Percentiles rank a stretch among this genome's conserved stretches.
Conservation (phyloP, 208 protist genomes). For the Sergeia podlipaevii region DNA sequence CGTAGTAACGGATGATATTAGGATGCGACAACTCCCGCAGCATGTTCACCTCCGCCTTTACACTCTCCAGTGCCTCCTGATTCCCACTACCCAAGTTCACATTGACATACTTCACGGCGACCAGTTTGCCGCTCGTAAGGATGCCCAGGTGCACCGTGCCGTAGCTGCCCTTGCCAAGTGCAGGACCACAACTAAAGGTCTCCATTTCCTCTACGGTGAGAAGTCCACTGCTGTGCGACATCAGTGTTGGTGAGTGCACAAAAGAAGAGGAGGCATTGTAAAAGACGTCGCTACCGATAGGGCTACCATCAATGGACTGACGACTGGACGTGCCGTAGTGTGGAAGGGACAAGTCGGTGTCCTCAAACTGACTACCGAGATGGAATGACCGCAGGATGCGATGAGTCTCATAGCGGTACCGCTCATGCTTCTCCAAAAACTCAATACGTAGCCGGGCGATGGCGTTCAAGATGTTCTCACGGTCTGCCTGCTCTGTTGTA, state of each 20-base stretch:
- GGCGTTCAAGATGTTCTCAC: constrained; percentile 67
- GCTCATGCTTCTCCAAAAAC: constrained; percentile 66
- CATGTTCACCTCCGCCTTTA: constrained; percentile 67
- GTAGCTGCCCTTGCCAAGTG: constrained; percentile 65
- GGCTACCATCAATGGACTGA: too few species aligned
- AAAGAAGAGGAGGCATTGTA: constrained; percentile 2
- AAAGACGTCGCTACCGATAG: background rate
- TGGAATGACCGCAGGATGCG: constrained; percentile 38
- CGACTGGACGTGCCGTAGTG: constrained; percentile 1
- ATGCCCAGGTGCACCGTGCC: constrained; percentile 65
- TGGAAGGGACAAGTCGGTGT: background rate
- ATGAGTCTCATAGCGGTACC: constrained; percentile 57
- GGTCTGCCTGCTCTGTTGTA: constrained; percentile 28
- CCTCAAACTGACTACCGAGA: constrained; percentile 12
- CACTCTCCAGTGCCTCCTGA: constrained; percentile 40
- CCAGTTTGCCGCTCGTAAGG: constrained; percentile 43
- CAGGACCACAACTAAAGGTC: constrained; percentile 71
- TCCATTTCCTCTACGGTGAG: constrained; percentile 74
- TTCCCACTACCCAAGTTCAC: constrained; percentile 46
- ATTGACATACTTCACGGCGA: constrained; percentile 70
- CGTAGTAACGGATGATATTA: constrained; percentile 85
- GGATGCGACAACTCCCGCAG: constrained; percentile 78
- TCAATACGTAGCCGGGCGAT: constrained; percentile 66
- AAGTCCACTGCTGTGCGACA: constrained; percentile 21
- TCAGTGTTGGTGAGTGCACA: constrained; percentile 1